Evolutionary conservation across 2,329 filamentous ascomycete genomes (phyloP).

Genomic region (Aspergillus oerlinghausenensis): DNA sequence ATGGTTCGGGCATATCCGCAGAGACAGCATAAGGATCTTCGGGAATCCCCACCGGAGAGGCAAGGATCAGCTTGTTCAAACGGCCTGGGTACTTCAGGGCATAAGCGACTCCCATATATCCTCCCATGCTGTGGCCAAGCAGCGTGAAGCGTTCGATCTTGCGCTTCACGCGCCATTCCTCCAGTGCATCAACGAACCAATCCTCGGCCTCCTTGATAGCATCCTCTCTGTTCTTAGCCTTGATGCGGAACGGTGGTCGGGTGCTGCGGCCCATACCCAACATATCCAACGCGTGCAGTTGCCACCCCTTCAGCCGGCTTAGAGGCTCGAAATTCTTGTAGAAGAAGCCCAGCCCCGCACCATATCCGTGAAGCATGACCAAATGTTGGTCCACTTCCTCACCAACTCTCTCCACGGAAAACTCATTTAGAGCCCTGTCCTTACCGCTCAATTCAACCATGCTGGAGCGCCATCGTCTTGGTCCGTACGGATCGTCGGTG

Average conservation of each 20-base stretch:
- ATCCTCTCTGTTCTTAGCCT: slow-evolving; percentile 71
- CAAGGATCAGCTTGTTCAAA: slow-evolving; percentile 92
- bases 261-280: slow-evolving; percentile 90
- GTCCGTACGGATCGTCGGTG: slow-evolving; percentile 71
- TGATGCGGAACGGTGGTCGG: slow-evolving; percentile 77
- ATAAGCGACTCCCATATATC: slow-evolving; percentile 92
- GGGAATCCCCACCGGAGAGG: slow-evolving; percentile 88
- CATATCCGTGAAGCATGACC: slow-evolving; percentile 95
- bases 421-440: slow-evolving; percentile 85
- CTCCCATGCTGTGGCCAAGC: slow-evolving; percentile 86
- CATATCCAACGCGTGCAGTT: slow-evolving; percentile 89
- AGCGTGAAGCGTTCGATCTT: slow-evolving; percentile 93
- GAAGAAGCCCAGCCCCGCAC: slow-evolving; percentile 93
- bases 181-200: slow-evolving; percentile 93
- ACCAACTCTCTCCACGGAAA: slow-evolving; percentile 77
- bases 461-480: slow-evolving; percentile 77
- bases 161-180: slow-evolving; percentile 87
- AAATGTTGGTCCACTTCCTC: slow-evolving; percentile 79
- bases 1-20: slow-evolving; percentile 72
- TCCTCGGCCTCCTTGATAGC: slow-evolving; percentile 86
- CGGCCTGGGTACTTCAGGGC: slow-evolving; percentile 93
- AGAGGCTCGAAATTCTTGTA: slow-evolving; percentile 96
- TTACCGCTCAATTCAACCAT: slow-evolving; percentile 82
- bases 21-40: slow-evolving; percentile 87
- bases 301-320: slow-evolving; percentile 74